Evolutionary conservation across 2,329 filamentous ascomycete genomes (phyloP), one percentile per base, ranked within the genome.

Genomic region (Blastomyces parvus): DNA sequence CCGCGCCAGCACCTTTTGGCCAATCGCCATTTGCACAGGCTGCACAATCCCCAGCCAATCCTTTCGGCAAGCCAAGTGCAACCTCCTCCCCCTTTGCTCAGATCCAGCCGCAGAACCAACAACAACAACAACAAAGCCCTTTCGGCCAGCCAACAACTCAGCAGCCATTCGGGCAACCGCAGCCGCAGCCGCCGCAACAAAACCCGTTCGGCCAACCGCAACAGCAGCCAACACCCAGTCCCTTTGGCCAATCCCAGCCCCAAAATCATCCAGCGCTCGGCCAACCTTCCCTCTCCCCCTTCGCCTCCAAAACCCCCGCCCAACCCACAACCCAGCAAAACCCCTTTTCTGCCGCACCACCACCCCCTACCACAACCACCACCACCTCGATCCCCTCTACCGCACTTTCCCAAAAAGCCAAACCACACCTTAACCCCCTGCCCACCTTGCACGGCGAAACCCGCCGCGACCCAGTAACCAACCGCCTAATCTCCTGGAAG

Each of bases 401-500:
- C 25, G 11, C 25, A 48, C n/a, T 58, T 40, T 55, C 57, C 63
- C 66, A 56, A 53, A 67, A 61, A 63, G 66, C 61, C 57, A 64
- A 58, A 62, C 62, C 44, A 33, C 22, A 56, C 66, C 60, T 62
- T 40, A 66, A 58, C 38, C 65, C 66, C 4, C 55, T 65, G 33
- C 67, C 70, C 7, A 62, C 69, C 22, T 67, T 78, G 36, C 70
- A 70, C 52, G 76, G 72, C n/a, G 71, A 75, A 52, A 78, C 76
- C 6, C 63, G 70, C 17, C 71, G 70, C 27, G 70, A 78, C 44
- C 74, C 73, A 14, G 64, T 67, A 48, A 73, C 71, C 6, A 74
- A 76, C 27, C 73, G 69, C 40, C 74, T 90, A 0, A 73, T 75
- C 0, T 77, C 77, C 64, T 91, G 87, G 79, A 88, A 88, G 68